A percentile compares a stretch with the other conserved stretches of the same genome.
Conservation (phyloP, 1,284 basidiomycete species). For the Cutaneotrichosporon spelunceum region DNA sequence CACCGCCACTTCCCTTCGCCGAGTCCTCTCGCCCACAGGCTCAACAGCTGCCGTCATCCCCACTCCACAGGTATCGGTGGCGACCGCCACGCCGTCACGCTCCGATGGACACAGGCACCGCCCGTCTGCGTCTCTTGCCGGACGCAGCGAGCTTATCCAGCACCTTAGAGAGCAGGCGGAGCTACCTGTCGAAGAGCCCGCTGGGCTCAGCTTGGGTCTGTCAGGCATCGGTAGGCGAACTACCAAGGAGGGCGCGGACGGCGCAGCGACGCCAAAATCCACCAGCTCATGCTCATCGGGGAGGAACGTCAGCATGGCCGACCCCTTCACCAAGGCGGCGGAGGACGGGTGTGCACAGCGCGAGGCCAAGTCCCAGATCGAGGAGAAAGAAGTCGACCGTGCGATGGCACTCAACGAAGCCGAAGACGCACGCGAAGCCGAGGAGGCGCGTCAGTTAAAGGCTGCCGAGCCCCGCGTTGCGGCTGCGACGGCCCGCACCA, state of each 20-base stretch:
- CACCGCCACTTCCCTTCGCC: conserved; percentile 24
- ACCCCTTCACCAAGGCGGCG: conserved; percentile 1
- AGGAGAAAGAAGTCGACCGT: conserved; percentile 42
- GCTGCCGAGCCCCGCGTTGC: conserved; percentile 7
- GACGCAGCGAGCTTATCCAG: conserved; percentile 34
- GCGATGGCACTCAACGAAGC: conserved; percentile 40
- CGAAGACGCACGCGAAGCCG: conserved; percentile 26
- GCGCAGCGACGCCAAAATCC: not conserved
- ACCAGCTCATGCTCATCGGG: not conserved
- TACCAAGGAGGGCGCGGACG: conserved; percentile 30
- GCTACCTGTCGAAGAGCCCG: conserved; percentile 15
- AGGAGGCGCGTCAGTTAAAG: conserved; percentile 29
- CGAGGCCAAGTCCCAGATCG: conserved; percentile 28
- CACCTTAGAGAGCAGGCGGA: conserved; percentile 35
- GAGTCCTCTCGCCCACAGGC: conserved; percentile 38
- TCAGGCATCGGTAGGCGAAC: conserved; percentile 34
- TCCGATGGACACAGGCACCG: conserved; percentile 24
- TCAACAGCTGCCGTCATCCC: conserved; percentile 7
- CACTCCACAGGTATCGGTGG: conserved; percentile 12
- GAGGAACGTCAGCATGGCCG: not conserved
- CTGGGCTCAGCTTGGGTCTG: conserved; percentile 32
- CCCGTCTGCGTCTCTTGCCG: conserved; percentile 11
- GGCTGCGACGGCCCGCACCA: not conserved
- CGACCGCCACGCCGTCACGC: conserved; percentile 26
- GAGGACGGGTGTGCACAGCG: conserved; percentile 15